A percentile compares a stretch with the other conserved stretches of the same genome.
Evolutionary conservation across 192 early-diverging fungal genomes (phyloP).

Genomic region (Entomortierella chlamydospora): DNA sequence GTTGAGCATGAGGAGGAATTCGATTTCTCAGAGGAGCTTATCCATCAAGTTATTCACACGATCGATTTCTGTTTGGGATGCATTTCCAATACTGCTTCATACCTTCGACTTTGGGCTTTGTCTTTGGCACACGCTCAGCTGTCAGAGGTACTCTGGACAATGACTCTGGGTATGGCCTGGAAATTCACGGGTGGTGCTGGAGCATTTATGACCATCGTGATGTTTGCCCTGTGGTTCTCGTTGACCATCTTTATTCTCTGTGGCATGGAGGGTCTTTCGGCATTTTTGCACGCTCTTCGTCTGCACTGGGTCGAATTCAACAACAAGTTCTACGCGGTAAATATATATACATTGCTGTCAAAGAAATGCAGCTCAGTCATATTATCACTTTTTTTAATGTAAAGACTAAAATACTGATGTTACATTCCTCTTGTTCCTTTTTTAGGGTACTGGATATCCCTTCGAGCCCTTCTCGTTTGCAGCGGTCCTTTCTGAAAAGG

Average conservation of each 20-base stretch:
- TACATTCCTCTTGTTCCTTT: not conserved
- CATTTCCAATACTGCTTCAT: conserved; percentile 99
- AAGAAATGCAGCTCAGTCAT: no score
- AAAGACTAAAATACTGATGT: conserved; percentile 41
- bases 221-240: conserved; percentile 92
- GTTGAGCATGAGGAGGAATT: conserved; percentile 76
- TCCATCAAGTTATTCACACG: conserved; percentile 98
- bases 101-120: conserved; percentile 98
- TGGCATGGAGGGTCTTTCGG: conserved; percentile 94
- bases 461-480: conserved; percentile 94
- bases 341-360: no score
- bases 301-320: conserved; percentile 99
- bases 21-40: conserved; percentile 97
- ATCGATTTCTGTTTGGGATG: conserved; percentile 98
- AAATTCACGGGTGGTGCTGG: conserved; percentile 62
- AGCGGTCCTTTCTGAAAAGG: conserved; percentile 47
- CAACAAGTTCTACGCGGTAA: conserved; percentile 95
- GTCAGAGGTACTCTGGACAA: conserved; percentile 96
- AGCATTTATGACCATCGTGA: conserved; percentile 78
- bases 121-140: conserved; percentile 98
- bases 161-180: conserved; percentile 81
- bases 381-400: no score
- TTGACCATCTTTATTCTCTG: conserved; percentile 86
- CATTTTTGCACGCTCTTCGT: conserved; percentile 95
- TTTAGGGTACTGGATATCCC: conserved; percentile 80